phyloP scores from a whole-genome alignment of 768 basidiomycete genomes.

The Clavulina sp. region DNA sequence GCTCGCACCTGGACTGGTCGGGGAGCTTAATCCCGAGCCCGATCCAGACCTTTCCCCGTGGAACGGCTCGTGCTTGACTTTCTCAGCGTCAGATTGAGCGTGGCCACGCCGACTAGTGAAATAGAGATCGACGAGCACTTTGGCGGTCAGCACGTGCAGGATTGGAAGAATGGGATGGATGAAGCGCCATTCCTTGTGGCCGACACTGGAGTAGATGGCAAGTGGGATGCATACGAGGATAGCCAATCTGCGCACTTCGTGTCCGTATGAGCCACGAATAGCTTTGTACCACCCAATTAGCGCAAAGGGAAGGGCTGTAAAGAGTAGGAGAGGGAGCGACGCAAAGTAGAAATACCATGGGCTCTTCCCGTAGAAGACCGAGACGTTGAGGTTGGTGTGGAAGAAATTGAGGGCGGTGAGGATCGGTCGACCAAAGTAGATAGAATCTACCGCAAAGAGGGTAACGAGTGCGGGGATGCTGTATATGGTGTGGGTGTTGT shows the following conservation, averaged over 20 bases:
- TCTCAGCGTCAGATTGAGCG: too few relatives aligned
- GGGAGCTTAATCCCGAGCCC: too few relatives aligned
- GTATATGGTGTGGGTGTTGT: too few relatives aligned
- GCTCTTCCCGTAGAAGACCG: conserved; percentile 80
- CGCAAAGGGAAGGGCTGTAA: conserved; percentile 57
- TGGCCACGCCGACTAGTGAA: conserved; percentile 4
- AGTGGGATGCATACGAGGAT: conserved; percentile 42
- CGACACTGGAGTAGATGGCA: conserved; percentile 53
- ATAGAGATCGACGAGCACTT: conserved; percentile 36
- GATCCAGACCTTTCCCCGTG: too few relatives aligned
- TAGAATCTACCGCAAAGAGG: conserved; percentile 41
- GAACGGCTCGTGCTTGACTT: too few relatives aligned
- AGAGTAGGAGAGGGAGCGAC: conserved; percentile 64
- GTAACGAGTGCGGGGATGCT: not conserved
- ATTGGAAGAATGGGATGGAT: conserved; percentile 80
- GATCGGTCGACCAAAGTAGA: conserved; percentile 47
- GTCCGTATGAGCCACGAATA: not conserved
- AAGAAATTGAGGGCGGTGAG: conserved; percentile 75
- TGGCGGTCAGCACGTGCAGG: conserved; percentile 61
- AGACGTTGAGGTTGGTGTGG: conserved; percentile 68
- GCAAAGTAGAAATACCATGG: conserved; percentile 79
- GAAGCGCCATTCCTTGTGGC: conserved; percentile 98
- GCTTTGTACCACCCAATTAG: conserved; percentile 37
- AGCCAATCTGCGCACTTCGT: conserved; percentile 23
- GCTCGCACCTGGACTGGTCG: too few relatives aligned